Percentiles rank a stretch among this genome's conserved stretches.
Conservation (phyloP, 257 asterid genomes). For the Gardenia jasminoides region DNA sequence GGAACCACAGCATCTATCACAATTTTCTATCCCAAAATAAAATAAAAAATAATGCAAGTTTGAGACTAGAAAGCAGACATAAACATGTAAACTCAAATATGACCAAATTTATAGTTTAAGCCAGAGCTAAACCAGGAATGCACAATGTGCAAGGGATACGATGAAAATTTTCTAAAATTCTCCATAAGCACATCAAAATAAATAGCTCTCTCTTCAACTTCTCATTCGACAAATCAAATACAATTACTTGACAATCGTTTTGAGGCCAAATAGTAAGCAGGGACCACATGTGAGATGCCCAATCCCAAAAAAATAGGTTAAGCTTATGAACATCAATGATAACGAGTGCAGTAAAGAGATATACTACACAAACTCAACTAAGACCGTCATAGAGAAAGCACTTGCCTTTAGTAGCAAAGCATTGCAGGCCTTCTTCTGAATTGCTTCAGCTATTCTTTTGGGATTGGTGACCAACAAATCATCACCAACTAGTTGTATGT, state of each 20-base stretch:
- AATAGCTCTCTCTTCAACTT: no score
- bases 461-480: conserved; percentile 95
- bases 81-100: background rate
- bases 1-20: background rate
- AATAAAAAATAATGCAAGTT: no score
- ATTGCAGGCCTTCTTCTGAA: conserved; percentile 89
- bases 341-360: background rate
- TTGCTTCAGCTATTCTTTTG: conserved; percentile 87
- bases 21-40: background rate
- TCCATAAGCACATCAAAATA: no score
- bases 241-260: background rate
- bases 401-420: conserved; percentile 84
- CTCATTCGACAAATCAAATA: no score
- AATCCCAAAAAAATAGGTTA: background rate
- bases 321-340: background rate
- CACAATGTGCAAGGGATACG: no score
- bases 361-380: background rate
- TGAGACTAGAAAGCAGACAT: background rate
- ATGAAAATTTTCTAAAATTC: no score
- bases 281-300: background rate
- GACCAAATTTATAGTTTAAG: no score
- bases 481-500: conserved; percentile 89
- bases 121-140: no score
- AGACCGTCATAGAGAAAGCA: background rate
- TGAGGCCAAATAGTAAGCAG: background rate